Base-by-base conservation (phyloP, 1,284 basidiomycete species). In the Volvariella surrecta region DNA sequence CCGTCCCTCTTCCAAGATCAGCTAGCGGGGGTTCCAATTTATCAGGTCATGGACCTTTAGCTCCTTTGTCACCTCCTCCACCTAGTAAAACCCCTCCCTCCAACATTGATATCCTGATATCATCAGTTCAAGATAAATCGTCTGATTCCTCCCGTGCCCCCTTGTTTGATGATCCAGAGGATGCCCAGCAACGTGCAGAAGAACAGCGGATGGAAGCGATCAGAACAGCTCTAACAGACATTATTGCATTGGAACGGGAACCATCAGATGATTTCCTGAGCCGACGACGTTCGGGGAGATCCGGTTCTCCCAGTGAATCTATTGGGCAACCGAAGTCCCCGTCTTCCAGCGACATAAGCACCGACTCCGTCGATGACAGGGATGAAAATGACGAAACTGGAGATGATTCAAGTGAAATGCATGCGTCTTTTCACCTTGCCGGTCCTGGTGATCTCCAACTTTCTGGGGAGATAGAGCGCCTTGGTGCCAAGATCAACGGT, bases 131-230 rank as follows among this genome's bases (percentile, higher is more conserved):
- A 1, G 75, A 76, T 17, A 49, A 59, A 2, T 63, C 69, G 8
- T 68, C 71, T 0, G 67, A 76, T 17, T 61, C 70, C n/a, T 62
- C 76, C 2, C 68, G 87, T 38, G 77, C 84, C 1, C 88, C 88
- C 2, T 66, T 90, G n/a, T 90, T 90, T 51, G 76, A 84, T 50
- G 84, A 87, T 50, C 78, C 81, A 0, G 77, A 82, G 44, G 80
- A 86, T 45, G 71, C 71, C 35, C 67, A 71, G 45, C 74, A 74
- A 42, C 68, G 73, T 39, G 73, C 78, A 3, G 81, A 86, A 42
- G 81, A 89, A 56, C 73, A 83, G 50, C 73, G 89, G 28, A 94
- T 96, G 76, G 89, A 92, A 51, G 92, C 91, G 2, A 92, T 97
- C 17, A 91, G 94, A 55, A 89, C 90, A 3, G 94, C 94, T 1